phyloP scores from a whole-genome alignment of 106 monocot genomes.

The Xerophyta viscosa region DNA sequence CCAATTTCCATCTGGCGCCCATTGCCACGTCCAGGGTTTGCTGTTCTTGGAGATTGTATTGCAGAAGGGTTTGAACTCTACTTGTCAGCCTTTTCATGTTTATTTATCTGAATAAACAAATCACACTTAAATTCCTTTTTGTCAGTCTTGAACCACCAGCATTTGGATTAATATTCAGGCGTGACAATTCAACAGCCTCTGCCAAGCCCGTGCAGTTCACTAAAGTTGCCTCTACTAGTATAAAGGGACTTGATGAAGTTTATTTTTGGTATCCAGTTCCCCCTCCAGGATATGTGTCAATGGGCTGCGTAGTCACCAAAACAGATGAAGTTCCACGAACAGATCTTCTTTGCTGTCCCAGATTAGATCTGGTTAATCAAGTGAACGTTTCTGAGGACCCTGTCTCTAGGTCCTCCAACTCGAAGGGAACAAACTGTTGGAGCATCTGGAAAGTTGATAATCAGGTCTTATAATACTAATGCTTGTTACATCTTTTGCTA shows the following conservation, averaged over 20 bases:
- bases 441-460: conserved; percentile 99
- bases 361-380: conserved; percentile 76
- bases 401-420: conserved; percentile 57
- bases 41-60: conserved; percentile 85
- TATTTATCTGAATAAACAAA: background rate
- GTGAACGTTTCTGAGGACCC: conserved; percentile 62
- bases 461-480: no score
- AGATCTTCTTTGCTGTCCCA: conserved; percentile 79
- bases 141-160: conserved; percentile 87
- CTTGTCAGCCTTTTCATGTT: background rate
- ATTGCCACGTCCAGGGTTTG: conserved; percentile 51
- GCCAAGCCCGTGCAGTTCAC: conserved; percentile 75
- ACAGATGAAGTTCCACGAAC: conserved; percentile 62
- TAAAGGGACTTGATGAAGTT: conserved; percentile 76
- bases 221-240: conserved; percentile 59
- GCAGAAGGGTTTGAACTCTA: conserved; percentile 67
- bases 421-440: conserved; percentile 79
- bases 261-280: conserved; percentile 92
- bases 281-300: conserved; percentile 88
- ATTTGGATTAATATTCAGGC: conserved; percentile 77
- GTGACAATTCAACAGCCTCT: conserved; percentile 54
- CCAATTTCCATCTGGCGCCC: conserved; percentile 92
- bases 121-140: conserved; percentile 3
- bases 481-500: background rate
- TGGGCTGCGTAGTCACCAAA: conserved; percentile 85